Evolutionary conservation across 2,329 filamentous ascomycete species (phyloP).

Genomic region (Fusarium duplospermum): DNA sequence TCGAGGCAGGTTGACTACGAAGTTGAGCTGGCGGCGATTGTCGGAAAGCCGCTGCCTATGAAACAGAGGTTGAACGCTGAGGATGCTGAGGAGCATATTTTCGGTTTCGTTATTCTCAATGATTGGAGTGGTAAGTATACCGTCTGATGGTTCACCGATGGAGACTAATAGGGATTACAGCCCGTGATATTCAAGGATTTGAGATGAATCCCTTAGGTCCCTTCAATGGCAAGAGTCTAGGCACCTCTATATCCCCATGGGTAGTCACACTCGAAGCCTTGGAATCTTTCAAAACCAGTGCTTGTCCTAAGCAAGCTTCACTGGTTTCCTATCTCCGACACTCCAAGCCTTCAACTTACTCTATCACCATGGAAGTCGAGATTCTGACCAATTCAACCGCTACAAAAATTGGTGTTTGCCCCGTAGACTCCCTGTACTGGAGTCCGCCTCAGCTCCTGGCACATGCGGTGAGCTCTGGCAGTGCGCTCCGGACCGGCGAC

Average conservation of each 20-base stretch:
- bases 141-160: fast-evolving
- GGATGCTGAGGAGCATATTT: conserved; percentile 69
- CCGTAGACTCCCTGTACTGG: conserved; percentile 23
- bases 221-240: conserved; percentile 70
- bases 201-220: conserved; percentile 73
- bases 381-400: conserved; percentile 30
- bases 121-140: conserved; percentile 65
- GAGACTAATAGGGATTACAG: conserved; percentile 40
- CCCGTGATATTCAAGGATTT: conserved; percentile 70
- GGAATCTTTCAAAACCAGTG: conserved; percentile 61
- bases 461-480: conserved; percentile 23
- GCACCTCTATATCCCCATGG: conserved; percentile 71
- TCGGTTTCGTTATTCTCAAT: conserved; percentile 71
- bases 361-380: conserved; percentile 47
- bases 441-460: conserved; percentile 23
- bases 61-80: conserved; percentile 53
- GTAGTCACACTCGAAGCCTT: conserved; percentile 70
- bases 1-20: conserved; percentile 55
- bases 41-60: conserved; percentile 55
- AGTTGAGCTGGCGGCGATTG: conserved; percentile 58
- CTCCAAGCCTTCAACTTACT: conserved; percentile 50
- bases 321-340: conserved; percentile 49
- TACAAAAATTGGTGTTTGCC: conserved; percentile 9
- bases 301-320: not conserved
- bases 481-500: conserved; percentile 47